Percentiles rank a stretch among this genome's conserved stretches.
Conservation (phyloP, 73 alveolate genomes). For the Paramecium tetraurelia region DNA sequence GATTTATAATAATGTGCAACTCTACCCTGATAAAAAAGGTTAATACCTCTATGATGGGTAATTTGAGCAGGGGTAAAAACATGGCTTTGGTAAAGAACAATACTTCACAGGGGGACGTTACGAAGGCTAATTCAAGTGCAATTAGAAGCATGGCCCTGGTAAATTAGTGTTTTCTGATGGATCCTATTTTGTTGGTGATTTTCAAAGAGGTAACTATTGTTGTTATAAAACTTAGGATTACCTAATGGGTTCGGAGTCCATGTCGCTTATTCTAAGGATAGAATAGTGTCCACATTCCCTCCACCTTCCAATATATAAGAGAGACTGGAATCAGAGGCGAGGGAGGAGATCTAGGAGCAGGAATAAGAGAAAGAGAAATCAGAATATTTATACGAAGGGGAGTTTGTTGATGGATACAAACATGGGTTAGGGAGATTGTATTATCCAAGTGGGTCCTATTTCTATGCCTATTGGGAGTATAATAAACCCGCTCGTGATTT, state of each 20-base stretch:
- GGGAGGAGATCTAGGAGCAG: background rate
- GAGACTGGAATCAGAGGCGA: background rate
- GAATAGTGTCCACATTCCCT: constrained; percentile 6
- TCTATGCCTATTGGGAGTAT: constrained; percentile 50
- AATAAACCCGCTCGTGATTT: constrained; percentile 28
- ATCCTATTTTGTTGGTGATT: constrained; percentile 48
- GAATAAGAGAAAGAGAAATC: background rate
- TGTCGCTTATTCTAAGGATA: constrained; percentile 15
- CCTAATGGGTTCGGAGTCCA: constrained; percentile 59
- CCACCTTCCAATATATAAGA: background rate
- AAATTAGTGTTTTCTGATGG: constrained; percentile 39
- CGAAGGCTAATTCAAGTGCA: background rate
- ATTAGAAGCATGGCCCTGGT: constrained; percentile 53
- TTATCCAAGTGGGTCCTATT: constrained; percentile 48
- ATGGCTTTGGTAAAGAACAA: constrained; percentile 43
- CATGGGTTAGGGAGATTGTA: constrained; percentile 54
- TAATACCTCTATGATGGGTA: constrained; percentile 39
- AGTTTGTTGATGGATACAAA: constrained; percentile 55
- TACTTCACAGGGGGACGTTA: constrained; percentile 34
- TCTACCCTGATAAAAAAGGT: background rate
- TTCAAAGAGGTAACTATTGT: background rate
- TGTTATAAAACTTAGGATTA: background rate
- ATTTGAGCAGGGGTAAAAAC: constrained; percentile 7
- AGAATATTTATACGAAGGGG: constrained; percentile 53
- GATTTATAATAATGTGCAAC: background rate